phyloP scores from a whole-genome alignment of 805 yeast species.

The Phaffomyces antillensis region DNA sequence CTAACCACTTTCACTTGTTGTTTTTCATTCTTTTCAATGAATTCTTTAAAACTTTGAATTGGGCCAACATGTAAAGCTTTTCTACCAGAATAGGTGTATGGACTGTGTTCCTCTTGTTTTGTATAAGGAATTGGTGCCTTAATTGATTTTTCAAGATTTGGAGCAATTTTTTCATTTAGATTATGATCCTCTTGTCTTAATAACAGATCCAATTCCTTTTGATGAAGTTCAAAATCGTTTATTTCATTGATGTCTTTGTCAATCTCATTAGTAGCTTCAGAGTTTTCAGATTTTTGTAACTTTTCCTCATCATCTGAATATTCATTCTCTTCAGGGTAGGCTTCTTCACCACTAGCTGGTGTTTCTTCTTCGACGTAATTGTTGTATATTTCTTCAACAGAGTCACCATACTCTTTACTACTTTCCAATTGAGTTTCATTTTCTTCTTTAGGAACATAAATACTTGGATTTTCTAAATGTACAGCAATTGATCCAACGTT shows the following conservation, averaged over 20 bases:
- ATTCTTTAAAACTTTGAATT: constrained; percentile 10
- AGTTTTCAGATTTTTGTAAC: background rate
- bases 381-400: too few species aligned
- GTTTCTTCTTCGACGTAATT: too few species aligned
- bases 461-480: too few species aligned
- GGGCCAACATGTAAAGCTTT: constrained; percentile 5
- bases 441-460: too few species aligned
- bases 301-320: background rate
- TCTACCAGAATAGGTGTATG: constrained; percentile 8
- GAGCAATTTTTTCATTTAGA: background rate
- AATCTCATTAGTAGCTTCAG: background rate
- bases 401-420: too few species aligned
- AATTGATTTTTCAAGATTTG: background rate
- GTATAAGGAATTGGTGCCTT: background rate
- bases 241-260: too few species aligned
- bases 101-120: constrained; percentile 16
- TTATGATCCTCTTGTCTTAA: background rate
- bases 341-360: too few species aligned
- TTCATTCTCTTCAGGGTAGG: background rate
- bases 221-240: background rate
- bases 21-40: constrained; percentile 5
- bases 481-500: too few species aligned
- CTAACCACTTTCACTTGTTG: constrained; percentile 13
- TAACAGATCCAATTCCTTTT: background rate
- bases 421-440: too few species aligned